These are phyloP conservation scores for Heliamphora pulchella DNA, from an alignment of 179 eudicot species.

Conservation along the genomic window DNA sequence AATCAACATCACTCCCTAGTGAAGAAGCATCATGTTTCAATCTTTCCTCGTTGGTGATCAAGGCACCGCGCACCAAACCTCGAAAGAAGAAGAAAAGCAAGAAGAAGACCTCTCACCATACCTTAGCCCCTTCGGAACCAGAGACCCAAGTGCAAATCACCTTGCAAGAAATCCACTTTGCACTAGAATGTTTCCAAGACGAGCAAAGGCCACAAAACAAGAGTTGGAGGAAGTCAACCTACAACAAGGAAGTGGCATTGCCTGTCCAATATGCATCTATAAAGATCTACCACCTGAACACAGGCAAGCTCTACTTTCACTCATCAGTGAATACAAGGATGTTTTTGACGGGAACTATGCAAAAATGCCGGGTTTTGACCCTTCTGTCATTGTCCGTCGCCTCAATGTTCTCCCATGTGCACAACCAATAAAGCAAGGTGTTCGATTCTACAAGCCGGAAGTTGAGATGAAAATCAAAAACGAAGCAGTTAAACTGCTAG, in stretches of 20 bases:
- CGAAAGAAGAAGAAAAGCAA: not conserved
- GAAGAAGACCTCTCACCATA: not conserved
- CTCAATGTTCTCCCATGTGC: not conserved
- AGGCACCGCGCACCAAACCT: too few relatives aligned
- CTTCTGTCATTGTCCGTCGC: not conserved
- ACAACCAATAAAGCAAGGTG: not conserved
- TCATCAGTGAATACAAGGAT: not conserved
- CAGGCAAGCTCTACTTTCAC: not conserved
- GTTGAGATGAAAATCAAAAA: not conserved
- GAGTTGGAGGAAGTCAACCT: not conserved
- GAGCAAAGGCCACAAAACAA: not conserved
- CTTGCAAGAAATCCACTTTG: not conserved
- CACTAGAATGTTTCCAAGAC: not conserved
- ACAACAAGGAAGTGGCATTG: accelerated
- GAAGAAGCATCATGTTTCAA: too few relatives aligned
- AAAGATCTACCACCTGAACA: not conserved
- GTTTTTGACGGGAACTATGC: not conserved
- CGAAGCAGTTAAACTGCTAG: not conserved
- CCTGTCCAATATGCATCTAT: not conserved
- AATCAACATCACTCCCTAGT: not conserved
- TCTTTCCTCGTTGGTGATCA: not conserved
- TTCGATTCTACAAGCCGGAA: not conserved
- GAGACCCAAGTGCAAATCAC: not conserved
- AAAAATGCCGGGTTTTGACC: not conserved
- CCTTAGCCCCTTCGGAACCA: not conserved